Conservation (phyloP, 352 stramenopile species). For the Globisporangium yorkense region DNA sequence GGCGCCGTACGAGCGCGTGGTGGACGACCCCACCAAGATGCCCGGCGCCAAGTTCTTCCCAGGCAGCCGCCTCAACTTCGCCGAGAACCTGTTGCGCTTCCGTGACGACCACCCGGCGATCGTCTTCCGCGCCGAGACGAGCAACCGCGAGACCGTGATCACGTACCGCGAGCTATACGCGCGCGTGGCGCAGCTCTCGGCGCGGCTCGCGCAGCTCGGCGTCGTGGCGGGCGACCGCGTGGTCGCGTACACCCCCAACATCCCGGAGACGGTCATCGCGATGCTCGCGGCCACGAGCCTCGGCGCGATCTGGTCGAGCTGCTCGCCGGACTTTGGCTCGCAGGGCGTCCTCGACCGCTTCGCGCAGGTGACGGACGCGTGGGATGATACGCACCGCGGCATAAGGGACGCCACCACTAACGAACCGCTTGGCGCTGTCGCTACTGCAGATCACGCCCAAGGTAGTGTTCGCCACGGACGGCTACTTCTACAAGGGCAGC, state of each 20-base stretch:
- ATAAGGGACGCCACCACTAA: background rate
- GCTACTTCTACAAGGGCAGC: constrained; percentile 76
- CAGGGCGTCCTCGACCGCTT: constrained; percentile 79
- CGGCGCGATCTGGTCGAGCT: constrained; percentile 71
- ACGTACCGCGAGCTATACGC: constrained; percentile 62
- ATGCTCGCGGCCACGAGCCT: constrained; percentile 73
- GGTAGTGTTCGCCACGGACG: constrained; percentile 67
- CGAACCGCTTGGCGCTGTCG: background rate
- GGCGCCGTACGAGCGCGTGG: constrained; percentile 39
- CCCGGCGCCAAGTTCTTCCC: constrained; percentile 68
- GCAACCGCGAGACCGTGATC: constrained; percentile 45
- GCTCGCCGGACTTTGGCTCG: constrained; percentile 84
- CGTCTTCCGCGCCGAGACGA: constrained; percentile 72
- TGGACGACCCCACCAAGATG: constrained; percentile 67
- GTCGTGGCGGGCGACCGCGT: constrained; percentile 54
- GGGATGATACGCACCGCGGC: background rate
- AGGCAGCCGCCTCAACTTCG: constrained; percentile 64
- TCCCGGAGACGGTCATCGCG: constrained; percentile 61
- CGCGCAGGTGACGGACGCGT: constrained; percentile 27
- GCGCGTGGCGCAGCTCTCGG: constrained; percentile 40
- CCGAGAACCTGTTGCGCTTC: constrained; percentile 70
- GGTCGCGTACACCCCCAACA: constrained; percentile 64
- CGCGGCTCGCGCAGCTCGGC: constrained; percentile 35
- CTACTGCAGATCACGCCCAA: constrained; percentile 53
- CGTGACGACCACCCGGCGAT: constrained; percentile 65